Base-by-base conservation (phyloP, 2,329 filamentous ascomycete species). In the Aspergillus ustus region DNA sequence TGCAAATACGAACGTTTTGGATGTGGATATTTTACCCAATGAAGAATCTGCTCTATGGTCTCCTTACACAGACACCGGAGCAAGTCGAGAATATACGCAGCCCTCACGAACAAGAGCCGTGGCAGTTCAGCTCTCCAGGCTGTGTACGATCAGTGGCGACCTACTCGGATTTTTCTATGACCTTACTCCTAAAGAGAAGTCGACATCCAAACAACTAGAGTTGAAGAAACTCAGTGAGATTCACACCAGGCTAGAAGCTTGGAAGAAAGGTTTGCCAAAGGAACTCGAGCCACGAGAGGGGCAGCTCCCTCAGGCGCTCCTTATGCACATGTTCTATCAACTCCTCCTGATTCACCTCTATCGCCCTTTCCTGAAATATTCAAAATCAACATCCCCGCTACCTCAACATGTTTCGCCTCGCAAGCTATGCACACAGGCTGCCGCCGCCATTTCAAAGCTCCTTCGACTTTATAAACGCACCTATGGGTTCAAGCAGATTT, bases 241-340 rank as follows among this genome's bases (percentile, higher is more conserved):
- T 31, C 94, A 98, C 71, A 91, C 92, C 51, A 87, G 93, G 28
- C 83, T 98, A 2, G 94, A 98, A 75, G 88, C 91, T 46, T 99
- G 95, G 95, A 89, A 90, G 66, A 89, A 89, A 72, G 87, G 91
- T 53, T 77, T 98, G 46, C 94, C 95, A 0, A 87, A 86, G 63
- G 94, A 98, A 76, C 83, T 99, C 67, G 92, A 97, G 73, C 89
- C 93, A 0, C 93, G 89, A 71, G 94, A 98, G 67, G 93, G 93
- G 3, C 91, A 94, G 64, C 79, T 98, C 46, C 93, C 95, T 1
- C 93, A 93, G 69, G 91, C 96, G 20, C 79, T 91, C 22, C 82
- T 90, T 31, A 90, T 90, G 88, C 94, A 98, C 80, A 98, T 98
- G 93, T 97, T 98, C 78, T 97, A 94, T 76, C 93, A 98, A 72